A percentile compares a stretch with the other conserved stretches of the same genome.
These are phyloP conservation scores for Smallanthus sonchifolius DNA, from an alignment of 129 eudicot genomes.

Conservation along the genomic window DNA sequence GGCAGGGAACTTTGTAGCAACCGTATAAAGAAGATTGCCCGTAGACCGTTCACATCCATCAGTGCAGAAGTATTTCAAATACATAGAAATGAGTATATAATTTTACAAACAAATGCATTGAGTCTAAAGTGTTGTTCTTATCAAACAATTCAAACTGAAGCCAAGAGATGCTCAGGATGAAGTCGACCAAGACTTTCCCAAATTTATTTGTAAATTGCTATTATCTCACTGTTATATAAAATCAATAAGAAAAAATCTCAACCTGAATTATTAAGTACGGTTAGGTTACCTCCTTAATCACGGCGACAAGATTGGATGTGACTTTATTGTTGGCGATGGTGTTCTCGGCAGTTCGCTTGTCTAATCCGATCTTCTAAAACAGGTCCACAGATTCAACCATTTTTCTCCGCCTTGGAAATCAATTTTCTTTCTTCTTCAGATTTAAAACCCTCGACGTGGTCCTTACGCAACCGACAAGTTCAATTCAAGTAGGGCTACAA, in stretches of 20 bases:
- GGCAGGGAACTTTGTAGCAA: conserved; percentile 77
- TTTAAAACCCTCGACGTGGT: too few species aligned
- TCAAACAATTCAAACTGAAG: neutral
- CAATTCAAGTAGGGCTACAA: too few species aligned
- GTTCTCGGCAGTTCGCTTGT: too few species aligned
- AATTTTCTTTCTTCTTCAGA: too few species aligned
- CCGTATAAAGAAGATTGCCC: conserved; percentile 76
- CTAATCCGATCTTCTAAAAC: too few species aligned
- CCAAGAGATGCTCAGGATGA: neutral
- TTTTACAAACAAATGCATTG: neutral
- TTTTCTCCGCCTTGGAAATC: too few species aligned
- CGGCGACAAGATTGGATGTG: too few species aligned
- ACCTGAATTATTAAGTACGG: neutral
- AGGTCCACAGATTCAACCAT: too few species aligned
- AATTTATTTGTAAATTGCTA: too few species aligned
- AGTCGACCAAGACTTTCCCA: too few species aligned
- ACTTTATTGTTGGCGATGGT: too few species aligned
- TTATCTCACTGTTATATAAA: neutral
- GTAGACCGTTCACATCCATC: conserved; percentile 73
- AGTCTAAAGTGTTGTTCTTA: neutral
- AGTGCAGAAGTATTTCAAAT: conserved; percentile 15
- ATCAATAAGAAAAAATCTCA: neutral
- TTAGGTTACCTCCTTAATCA: neutral
- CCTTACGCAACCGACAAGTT: too few species aligned
- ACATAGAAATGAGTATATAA: neutral